Percentiles rank a stretch among this genome's conserved stretches.
phyloP scores from a whole-genome alignment of 1,139 yeast genomes.

The Lodderomyces orthopsilosis region DNA sequence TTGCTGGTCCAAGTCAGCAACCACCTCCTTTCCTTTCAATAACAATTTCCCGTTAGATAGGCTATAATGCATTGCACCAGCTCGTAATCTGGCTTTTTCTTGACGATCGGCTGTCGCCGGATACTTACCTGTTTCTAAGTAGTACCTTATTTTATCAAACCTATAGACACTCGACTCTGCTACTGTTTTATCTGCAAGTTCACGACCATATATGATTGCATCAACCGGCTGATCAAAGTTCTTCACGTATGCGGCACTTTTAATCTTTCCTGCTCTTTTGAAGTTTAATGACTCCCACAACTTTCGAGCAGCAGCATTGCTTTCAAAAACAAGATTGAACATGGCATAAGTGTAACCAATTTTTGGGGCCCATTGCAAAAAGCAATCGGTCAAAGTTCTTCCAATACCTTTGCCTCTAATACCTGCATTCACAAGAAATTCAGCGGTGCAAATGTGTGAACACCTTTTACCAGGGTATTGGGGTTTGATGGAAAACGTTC shows the following conservation, averaged over 20 bases:
- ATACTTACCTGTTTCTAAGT: constrained; percentile 80
- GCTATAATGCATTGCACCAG: constrained; percentile 77
- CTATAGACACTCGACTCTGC: constrained; percentile 56
- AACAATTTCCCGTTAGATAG: constrained; percentile 68
- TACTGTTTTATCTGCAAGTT: constrained; percentile 50
- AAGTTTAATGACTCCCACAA: constrained; percentile 81
- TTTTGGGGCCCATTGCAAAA: constrained; percentile 85
- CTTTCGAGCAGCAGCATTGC: constrained; percentile 77
- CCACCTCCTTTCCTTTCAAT: constrained; percentile 79
- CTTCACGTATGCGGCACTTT: constrained; percentile 82
- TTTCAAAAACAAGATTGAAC: constrained; percentile 84
- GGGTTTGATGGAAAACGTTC: constrained; percentile 79
- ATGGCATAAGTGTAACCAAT: constrained; percentile 83
- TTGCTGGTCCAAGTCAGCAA: constrained; percentile 73
- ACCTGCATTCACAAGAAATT: constrained; percentile 86
- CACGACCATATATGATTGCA: constrained; percentile 67
- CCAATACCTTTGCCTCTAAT: constrained; percentile 95
- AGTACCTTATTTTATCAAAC: constrained; percentile 75
- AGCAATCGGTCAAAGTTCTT: constrained; percentile 75
- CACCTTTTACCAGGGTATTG: constrained; percentile 91
- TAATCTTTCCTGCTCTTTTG: constrained; percentile 71
- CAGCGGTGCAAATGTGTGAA: constrained; percentile 89
- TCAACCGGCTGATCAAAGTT: constrained; percentile 84
- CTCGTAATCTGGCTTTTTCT: constrained; percentile 80
- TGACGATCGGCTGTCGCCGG: constrained; percentile 80